These are phyloP conservation scores for Phytophthora fragariae DNA, from an alignment of 352 stramenopile genomes.

Conservation along the genomic window DNA sequence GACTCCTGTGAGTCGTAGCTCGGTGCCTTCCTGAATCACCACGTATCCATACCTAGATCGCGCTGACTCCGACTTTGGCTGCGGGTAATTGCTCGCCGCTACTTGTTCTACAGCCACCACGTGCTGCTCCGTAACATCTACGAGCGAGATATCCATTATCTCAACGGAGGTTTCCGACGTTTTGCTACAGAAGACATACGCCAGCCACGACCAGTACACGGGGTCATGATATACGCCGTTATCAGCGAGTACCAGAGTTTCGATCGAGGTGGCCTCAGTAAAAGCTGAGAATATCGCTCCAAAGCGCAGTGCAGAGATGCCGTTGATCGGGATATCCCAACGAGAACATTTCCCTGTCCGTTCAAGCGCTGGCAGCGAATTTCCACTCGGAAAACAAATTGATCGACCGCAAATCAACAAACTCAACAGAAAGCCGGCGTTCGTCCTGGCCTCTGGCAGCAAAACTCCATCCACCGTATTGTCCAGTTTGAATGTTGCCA, in stretches of 20 bases:
- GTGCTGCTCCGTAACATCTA: not conserved
- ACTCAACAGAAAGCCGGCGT: not conserved
- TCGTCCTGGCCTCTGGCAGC: not conserved
- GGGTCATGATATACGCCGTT: not conserved
- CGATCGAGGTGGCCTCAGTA: not conserved
- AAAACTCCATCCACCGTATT: not conserved
- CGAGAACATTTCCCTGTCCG: not conserved
- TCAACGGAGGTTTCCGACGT: not conserved
- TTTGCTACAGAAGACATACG: constrained; percentile 5
- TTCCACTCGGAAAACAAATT: not conserved
- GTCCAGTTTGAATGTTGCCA: not conserved
- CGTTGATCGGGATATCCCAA: not conserved
- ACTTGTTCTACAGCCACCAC: not conserved
- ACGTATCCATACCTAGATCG: not conserved
- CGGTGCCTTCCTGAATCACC: not conserved
- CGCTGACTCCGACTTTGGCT: not conserved
- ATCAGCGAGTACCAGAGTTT: not conserved
- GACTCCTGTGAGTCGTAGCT: not conserved
- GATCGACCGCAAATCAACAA: not conserved
- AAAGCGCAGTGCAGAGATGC: not conserved
- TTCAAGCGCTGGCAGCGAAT: not conserved
- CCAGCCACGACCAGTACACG: constrained; percentile 3
- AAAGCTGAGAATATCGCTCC: constrained; percentile 1
- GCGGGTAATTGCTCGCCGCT: not conserved
- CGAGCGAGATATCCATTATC: not conserved